Percentiles rank a stretch among this genome's conserved stretches.
These are phyloP conservation scores for Musa balbisiana DNA, from an alignment of 202 grass and related monocot species.

Conservation along the genomic window DNA sequence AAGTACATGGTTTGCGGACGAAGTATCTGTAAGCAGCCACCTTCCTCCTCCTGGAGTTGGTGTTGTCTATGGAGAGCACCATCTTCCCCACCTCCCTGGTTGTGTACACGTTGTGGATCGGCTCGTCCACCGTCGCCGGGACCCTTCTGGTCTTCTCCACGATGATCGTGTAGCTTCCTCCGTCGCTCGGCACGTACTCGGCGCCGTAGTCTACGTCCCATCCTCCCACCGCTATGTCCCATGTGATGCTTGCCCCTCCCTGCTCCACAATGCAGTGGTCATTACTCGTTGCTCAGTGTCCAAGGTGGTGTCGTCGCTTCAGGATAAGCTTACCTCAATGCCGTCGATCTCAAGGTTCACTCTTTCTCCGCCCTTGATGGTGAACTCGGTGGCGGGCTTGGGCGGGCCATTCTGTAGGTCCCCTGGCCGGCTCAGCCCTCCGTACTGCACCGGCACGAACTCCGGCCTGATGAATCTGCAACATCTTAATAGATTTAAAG, in stretches of 20 bases:
- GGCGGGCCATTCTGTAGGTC: constrained; percentile 89
- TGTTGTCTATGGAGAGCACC: constrained; percentile 92
- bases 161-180: constrained; percentile 68
- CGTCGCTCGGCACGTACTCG: constrained; percentile 66
- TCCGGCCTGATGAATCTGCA: constrained; percentile 89
- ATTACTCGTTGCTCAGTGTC: too few species aligned
- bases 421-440: constrained; percentile 65
- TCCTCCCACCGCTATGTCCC: constrained; percentile 83
- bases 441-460: constrained; percentile 92
- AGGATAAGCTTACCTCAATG: constrained; percentile 57
- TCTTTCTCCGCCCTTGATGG: constrained; percentile 90
- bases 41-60: constrained; percentile 67
- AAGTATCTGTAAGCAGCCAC: constrained; percentile 93
- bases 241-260: constrained; percentile 81
- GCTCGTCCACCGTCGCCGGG: constrained; percentile 46
- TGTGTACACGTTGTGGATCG: constrained; percentile 69
- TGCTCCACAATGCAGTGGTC: constrained; percentile 5
- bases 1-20: constrained; percentile 53
- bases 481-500: too few species aligned
- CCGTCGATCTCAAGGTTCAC: constrained; percentile 98
- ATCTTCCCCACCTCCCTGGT: constrained; percentile 81
- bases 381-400: constrained; percentile 93
- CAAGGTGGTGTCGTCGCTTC: too few species aligned
- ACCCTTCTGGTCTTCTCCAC: constrained; percentile 75
- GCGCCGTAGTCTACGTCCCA: constrained; percentile 98